Evolutionary conservation across 306 rosid genomes (phyloP).

Genomic region (Purshia tridentata): DNA sequence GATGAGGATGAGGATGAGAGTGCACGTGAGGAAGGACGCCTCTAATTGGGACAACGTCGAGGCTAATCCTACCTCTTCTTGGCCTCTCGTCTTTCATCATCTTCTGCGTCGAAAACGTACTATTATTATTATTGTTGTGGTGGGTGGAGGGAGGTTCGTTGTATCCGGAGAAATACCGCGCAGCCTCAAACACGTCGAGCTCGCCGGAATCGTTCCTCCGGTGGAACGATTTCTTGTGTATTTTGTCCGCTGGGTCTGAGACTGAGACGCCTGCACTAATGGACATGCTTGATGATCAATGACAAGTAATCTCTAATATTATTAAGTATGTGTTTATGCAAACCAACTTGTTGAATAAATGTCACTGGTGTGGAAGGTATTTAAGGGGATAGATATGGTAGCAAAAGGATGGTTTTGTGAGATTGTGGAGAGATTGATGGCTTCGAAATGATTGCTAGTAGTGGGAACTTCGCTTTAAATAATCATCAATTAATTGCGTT

Average conservation of each 20-base stretch:
- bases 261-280: constrained; percentile 36
- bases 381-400: constrained; percentile 25
- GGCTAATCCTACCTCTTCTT: constrained; percentile 73
- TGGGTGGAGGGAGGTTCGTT: constrained; percentile 42
- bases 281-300: constrained; percentile 52
- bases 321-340: not conserved
- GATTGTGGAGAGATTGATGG: constrained; percentile 52
- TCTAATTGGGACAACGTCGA: constrained; percentile 77
- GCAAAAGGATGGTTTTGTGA: constrained; percentile 32
- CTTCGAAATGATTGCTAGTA: constrained; percentile 60
- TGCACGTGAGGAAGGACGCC: constrained; percentile 48
- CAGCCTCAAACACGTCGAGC: constrained; percentile 87
- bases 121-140: constrained; percentile 17
- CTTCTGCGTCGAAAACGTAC: constrained; percentile 40
- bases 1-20: constrained; percentile 41
- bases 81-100: constrained; percentile 51
- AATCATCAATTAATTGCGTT: constrained; percentile 45
- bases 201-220: constrained; percentile 70
- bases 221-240: constrained; percentile 67
- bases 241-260: constrained; percentile 49
- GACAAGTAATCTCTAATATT: not conserved
- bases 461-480: constrained; percentile 54
- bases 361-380: constrained; percentile 25
- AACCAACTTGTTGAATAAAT: constrained; percentile 21
- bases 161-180: constrained; percentile 88